Base-by-base conservation (phyloP, 148 eudicot genomes). In the Vaccinium darrowii region DNA sequence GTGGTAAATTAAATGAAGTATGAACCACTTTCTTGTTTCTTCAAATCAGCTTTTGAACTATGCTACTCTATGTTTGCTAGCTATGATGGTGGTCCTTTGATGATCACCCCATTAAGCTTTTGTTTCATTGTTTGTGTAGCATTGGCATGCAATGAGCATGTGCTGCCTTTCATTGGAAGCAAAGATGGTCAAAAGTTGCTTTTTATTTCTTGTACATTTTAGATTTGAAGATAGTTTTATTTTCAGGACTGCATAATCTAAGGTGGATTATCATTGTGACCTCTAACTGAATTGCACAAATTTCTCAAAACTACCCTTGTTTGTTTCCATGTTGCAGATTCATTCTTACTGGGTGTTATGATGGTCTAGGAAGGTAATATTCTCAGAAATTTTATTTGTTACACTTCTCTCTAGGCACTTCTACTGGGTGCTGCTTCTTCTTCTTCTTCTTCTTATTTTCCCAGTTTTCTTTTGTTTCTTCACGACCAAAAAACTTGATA, bases 321-420 rank as follows among this genome's bases (percentile, higher is more conserved):
- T 81, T 86, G 19, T 85, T 69, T 19, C 84, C 56, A 12, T 51
- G 25, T 84, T 52, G 63, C 93, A 96, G 99, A 92, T 89, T 92
- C 85, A 86, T 96, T 85, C 86, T 95, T 88, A 96, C 99, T 3
- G 99, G 99, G 80, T 93, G 94, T 86, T 96, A 93, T 86, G 99
- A 96, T 90, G 89, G 93, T 79, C 87, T 90, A 67, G 99, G 92
- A 92, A 96, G 99, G 99, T 96, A 92, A 87, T 54, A 21, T 39
- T n/a, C 51, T 15, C 27, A 43, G 72, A 78, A 69, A 43, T 14
- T 39, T 33, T 0, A 23, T 54, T 16, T 30, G 15, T 72, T 72
- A 11, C 47, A 14, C 7, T 43, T 78, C 18, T 84, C n/a, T 63
- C 75, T 73, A 81, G 39, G 80, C 43, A 14, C 43, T 53, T 11